A percentile compares a stretch with the other conserved stretches of the same genome.
phyloP scores from a whole-genome alignment of 2,329 filamentous ascomycete species.

The Fusarium graminum region DNA sequence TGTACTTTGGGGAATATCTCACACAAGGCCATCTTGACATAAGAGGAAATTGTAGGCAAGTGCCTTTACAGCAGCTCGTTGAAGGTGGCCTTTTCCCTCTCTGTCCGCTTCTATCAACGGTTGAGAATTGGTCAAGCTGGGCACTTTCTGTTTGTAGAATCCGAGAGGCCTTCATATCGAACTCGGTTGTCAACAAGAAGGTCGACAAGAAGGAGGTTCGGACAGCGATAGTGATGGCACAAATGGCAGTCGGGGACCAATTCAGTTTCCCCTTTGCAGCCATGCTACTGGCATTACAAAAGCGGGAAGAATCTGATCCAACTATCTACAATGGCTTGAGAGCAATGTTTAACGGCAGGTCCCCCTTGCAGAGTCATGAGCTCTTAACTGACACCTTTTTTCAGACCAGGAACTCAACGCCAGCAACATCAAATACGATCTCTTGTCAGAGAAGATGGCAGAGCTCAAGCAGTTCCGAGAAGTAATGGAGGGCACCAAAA shows the following conservation, averaged over 20 bases:
- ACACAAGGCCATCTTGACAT: fast-evolving
- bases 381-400: too few relatives aligned
- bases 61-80: neutral
- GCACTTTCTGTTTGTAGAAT: fast-evolving
- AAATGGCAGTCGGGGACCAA: fast-evolving
- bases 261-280: neutral
- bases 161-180: too few relatives aligned
- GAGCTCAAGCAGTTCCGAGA: too few relatives aligned
- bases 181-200: too few relatives aligned
- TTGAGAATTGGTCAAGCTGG: neutral
- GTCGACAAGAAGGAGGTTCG: neutral
- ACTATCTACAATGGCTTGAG: neutral
- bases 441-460: too few relatives aligned
- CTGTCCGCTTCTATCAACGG: neutral
- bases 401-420: too few relatives aligned
- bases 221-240: fast-evolving
- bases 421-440: too few relatives aligned
- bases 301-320: fast-evolving
- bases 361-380: too few relatives aligned
- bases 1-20: constrained; percentile 1
- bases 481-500: too few relatives aligned
- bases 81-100: fast-evolving
- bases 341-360: neutral
- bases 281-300: neutral
- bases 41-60: fast-evolving